phyloP scores from a whole-genome alignment of 2,329 filamentous ascomycete genomes.

The Microsporum canis region DNA sequence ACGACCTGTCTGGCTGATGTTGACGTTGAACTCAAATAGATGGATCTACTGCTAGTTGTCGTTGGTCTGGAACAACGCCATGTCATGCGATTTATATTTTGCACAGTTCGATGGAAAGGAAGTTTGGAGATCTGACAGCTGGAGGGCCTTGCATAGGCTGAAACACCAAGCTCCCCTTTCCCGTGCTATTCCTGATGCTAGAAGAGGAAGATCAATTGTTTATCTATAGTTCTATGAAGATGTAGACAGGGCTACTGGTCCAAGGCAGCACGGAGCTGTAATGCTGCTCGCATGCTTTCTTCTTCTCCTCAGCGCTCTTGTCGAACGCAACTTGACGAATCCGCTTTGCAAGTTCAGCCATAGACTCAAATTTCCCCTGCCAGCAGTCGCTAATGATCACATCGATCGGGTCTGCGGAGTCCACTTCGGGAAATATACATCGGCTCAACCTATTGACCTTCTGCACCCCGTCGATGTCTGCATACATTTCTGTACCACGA shows the following conservation, averaged over 20 bases:
- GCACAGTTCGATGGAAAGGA: too few relatives aligned
- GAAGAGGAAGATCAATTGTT: too few relatives aligned
- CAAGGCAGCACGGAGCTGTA: background rate
- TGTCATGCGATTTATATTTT: background rate
- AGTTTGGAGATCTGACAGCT: too few relatives aligned
- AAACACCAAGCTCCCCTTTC: background rate
- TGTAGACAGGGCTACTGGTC: background rate
- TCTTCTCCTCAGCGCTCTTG: background rate
- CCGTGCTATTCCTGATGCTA: too few relatives aligned
- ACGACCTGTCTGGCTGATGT: background rate
- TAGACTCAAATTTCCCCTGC: background rate
- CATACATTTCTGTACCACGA: background rate
- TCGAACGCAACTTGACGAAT: constrained; percentile 5
- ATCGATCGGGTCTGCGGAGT: background rate
- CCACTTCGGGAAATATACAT: background rate
- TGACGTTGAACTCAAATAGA: background rate
- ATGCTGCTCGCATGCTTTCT: background rate
- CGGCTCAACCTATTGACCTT: background rate
- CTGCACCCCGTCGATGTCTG: background rate
- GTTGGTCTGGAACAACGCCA: background rate
- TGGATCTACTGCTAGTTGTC: background rate
- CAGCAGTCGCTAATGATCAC: background rate
- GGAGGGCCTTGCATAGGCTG: background rate
- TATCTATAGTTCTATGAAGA: too few relatives aligned
- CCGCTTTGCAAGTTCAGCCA: background rate